Evolutionary conservation across 805 yeast species (phyloP), one percentile per base, ranked within the genome.

Genomic region (Yamadazyma kitorensis): DNA sequence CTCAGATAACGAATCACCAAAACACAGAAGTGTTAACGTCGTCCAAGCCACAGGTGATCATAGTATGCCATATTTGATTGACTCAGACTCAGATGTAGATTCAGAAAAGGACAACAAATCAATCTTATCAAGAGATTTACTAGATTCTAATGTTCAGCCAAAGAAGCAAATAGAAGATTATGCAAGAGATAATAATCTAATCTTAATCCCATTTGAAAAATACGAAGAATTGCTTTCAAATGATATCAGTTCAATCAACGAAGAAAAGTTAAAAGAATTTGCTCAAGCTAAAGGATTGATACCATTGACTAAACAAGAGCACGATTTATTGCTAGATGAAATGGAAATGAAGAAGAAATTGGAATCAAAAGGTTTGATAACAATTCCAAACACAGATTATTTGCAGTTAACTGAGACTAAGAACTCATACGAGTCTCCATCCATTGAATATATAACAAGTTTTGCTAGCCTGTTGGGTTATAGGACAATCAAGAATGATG

Each of bases 261-360:
- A 52, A 5, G 58, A 56, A 4, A 49, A 51, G 19, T 32, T 64
- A 5, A 40, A 45, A 15, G 43, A 49, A 5, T 33, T 50, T 15
- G 50, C 48, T 2, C 45, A 53, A 19, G 43, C 40, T 10, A 54
- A 47, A 36, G 69, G 65, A 7, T 52, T 41, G 27, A 55, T 57
- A 10, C 32, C 61, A 12, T 31, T 66, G 17, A 48, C 49, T 13
- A 39, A 45, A 25, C 28, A 46, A n/a, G 61, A 61, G 25, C 54
- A 61, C 33, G 49, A 50, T 9, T 44, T 41, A 2, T 52, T 64
- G 17, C 14, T 50, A 17, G 53, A 52, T 37, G 71, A 64, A 37
- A 45, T 52, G 12, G 62, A 57, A 30, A 64, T 67, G 71, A 48
- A 47, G 33, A 47, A 45, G 21, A 55, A 45, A 30, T 47, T 67